Evolutionary conservation across 441 rosid species (phyloP).

Genomic region (Pelargonium myrrhifolium): DNA sequence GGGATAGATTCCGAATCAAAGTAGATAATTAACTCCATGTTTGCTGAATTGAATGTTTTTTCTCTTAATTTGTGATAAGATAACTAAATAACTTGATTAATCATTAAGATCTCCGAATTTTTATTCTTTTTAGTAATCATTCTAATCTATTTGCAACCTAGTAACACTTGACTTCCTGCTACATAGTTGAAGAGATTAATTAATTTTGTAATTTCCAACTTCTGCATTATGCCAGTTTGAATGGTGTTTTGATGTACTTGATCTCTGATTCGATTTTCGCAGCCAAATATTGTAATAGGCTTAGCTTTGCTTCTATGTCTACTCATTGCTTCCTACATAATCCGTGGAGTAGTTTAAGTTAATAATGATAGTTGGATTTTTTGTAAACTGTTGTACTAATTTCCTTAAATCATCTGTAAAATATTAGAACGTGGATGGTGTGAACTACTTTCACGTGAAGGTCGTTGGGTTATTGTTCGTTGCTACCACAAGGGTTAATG

Average conservation of each 20-base stretch:
- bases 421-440: constrained; percentile 69
- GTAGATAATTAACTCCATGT: neutral
- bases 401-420: neutral
- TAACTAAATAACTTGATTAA: neutral
- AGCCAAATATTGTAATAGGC: neutral
- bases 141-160: neutral
- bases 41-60: neutral
- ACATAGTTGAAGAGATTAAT: neutral
- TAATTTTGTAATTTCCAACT: neutral
- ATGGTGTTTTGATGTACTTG: neutral
- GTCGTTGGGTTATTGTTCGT: constrained; percentile 83
- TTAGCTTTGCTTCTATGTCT: neutral
- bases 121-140: neutral
- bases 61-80: neutral
- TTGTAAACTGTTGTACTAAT: neutral
- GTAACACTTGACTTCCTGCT: neutral
- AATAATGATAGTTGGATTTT: neutral
- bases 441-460: constrained; percentile 68
- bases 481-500: constrained; percentile 82
- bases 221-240: neutral
- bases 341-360: neutral
- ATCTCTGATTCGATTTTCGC: neutral
- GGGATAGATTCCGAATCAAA: neutral
- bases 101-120: neutral
- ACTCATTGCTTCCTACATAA: neutral